Conservation (phyloP, 2,329 filamentous ascomycete species). For the Penicillium freii region DNA sequence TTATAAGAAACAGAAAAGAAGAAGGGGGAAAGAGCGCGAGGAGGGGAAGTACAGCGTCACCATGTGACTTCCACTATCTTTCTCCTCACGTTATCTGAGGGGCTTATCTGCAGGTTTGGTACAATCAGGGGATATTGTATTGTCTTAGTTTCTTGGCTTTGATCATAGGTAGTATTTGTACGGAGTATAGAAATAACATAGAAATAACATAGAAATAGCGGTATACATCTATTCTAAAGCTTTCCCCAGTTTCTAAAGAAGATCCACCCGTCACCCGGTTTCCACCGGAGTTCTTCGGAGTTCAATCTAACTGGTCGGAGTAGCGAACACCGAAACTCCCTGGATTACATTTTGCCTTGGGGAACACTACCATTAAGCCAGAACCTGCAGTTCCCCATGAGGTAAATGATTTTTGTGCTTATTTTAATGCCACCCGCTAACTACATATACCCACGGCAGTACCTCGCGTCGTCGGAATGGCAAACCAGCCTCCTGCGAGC, state of each 20-base stretch:
- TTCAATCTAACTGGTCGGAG: conserved; percentile 13
- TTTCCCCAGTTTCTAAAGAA: neutral
- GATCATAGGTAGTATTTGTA: conserved; percentile 1
- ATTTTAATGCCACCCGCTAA: neutral
- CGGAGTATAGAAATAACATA: neutral
- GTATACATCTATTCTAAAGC: neutral
- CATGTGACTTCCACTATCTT: conserved; percentile 27
- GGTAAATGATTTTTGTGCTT: neutral
- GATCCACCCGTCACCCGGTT: conserved; percentile 10
- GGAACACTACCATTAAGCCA: neutral
- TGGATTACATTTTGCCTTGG: neutral
- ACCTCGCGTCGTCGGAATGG: conserved; percentile 31
- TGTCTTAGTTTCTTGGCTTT: neutral
- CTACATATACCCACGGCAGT: neutral
- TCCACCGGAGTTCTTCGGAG: conserved; percentile 16
- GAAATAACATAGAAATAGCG: neutral
- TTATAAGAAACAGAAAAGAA: neutral
- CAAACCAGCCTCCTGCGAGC: conserved; percentile 34
- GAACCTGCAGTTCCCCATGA: neutral
- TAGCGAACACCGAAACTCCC: conserved; percentile 13
- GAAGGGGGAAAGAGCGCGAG: neutral
- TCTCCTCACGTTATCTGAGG: conserved; percentile 32
- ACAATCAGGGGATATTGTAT: neutral
- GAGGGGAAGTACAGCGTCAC: conserved; percentile 4
- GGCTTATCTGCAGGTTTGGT: conserved; percentile 6